Base-by-base conservation (phyloP, 768 basidiomycete species). In the Tubosaeta sp. region DNA sequence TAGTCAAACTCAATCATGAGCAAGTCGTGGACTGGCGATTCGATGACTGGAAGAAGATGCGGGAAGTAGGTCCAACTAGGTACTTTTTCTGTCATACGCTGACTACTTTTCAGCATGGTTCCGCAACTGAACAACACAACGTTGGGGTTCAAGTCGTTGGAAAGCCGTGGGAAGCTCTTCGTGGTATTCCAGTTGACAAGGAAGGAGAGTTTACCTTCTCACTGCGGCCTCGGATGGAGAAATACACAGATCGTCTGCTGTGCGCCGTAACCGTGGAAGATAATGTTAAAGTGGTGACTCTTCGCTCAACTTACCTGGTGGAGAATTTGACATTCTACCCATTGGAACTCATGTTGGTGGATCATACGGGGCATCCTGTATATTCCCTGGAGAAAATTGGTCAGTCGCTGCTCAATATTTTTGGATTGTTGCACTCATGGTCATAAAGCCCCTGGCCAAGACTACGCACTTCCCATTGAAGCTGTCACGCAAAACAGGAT, bases 1-100 rank as follows among this genome's bases (percentile, higher is more conserved):
- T 77, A 27, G 75, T 83, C 38, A 81, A 83, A 59, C 71, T 99
- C 32, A 71, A 80, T 18, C 80, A 92, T 56, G 86, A 87, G 32
- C 78, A 90, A 60, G 82, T 77, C 8, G 73, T 90, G 4, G 94
- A 97, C 50, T 98, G 96, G 96, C 78, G 96, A 49, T 97, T 98
- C 61, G 94, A 97, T 64, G 94, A 98, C 62, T 93, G 92, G 87
- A 87, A 86, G 65, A 87, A 86, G 4, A 85, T 90, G 74, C 83
- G 96, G 64, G 96, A 99, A 75, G 94, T 92, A 63, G 53, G 76
- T 56, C 16, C 41, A 40, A 21, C 31, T 12, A 21, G 5, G 10
- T 1, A 46, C 2, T 42, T 19, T 24, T 49, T 24, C 8, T n/a
- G 24, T 27, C 19, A 12, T 49, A 6, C 13, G 40, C 44, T 48